phyloP scores from a whole-genome alignment of 495 filamentous ascomycete species.

The Jackrogersella minutella region DNA sequence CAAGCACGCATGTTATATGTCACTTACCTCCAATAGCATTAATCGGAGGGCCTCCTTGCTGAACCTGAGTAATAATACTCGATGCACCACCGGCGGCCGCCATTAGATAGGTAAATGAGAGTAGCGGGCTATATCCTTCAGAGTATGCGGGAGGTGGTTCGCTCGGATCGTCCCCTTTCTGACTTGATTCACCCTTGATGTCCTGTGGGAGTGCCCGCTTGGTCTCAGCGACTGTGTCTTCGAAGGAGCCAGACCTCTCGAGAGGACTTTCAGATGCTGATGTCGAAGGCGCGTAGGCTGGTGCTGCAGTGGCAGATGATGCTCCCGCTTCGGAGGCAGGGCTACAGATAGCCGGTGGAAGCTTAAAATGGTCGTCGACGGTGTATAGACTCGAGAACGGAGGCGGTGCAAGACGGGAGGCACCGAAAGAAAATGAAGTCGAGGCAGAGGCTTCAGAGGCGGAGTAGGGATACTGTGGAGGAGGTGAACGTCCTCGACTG shows the following conservation, averaged over 20 bases:
- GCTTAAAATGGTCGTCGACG: constrained; percentile 49
- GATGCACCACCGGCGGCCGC: constrained; percentile 93
- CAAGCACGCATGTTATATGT: constrained; percentile 2
- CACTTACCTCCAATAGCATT: constrained; percentile 84
- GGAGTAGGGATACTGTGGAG: constrained; percentile 63
- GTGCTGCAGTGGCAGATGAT: constrained; percentile 63
- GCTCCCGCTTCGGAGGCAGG: constrained; percentile 62
- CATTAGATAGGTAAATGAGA: constrained; percentile 97
- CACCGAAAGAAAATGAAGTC: constrained; percentile 44
- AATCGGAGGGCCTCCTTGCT: constrained; percentile 87
- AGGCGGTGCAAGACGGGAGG: constrained; percentile 47
- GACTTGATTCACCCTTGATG: constrained; percentile 73
- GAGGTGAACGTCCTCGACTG: constrained; percentile 58
- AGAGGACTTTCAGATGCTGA: constrained; percentile 52
- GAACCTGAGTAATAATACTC: constrained; percentile 99
- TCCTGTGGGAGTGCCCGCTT: constrained; percentile 83
- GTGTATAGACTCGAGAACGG: constrained; percentile 59
- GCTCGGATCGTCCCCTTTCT: constrained; percentile 73
- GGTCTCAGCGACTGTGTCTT: constrained; percentile 73
- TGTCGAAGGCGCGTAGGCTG: constrained; percentile 65
- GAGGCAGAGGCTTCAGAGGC: constrained; percentile 70
- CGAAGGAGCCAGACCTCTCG: constrained; percentile 50
- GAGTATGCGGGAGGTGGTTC: constrained; percentile 97
- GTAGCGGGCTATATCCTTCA: constrained; percentile 90
- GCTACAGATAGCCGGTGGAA: constrained; percentile 53